A percentile compares a stretch with the other conserved stretches of the same genome.
These are phyloP conservation scores for Epicoccum nigrum DNA, from an alignment of 2,329 filamentous ascomycete genomes.

Conservation along the genomic window DNA sequence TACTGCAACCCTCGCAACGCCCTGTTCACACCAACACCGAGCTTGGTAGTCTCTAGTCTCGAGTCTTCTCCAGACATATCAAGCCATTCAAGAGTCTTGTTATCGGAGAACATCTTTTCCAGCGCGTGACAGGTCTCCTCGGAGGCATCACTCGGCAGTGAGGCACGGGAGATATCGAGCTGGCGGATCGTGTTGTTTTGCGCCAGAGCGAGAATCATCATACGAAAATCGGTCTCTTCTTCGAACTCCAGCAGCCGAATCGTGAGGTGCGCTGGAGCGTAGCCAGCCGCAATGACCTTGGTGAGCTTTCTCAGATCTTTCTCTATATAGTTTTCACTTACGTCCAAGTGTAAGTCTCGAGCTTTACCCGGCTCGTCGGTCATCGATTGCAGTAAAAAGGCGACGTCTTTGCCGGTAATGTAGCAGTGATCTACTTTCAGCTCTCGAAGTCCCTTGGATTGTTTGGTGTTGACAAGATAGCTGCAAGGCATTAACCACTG, in stretches of 20 bases:
- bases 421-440: constrained; percentile 71
- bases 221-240: constrained; percentile 67
- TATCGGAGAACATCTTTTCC: constrained; percentile 69
- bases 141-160: constrained; percentile 71
- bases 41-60: constrained; percentile 71
- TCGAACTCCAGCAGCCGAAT: constrained; percentile 74
- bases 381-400: constrained; percentile 69
- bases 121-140: constrained; percentile 70
- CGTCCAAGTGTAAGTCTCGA: constrained; percentile 68
- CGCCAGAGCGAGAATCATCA: constrained; percentile 66
- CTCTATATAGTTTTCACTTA: constrained; percentile 67
- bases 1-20: constrained; percentile 68
- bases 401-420: constrained; percentile 68
- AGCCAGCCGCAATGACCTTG: constrained; percentile 57
- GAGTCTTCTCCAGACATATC: constrained; percentile 76
- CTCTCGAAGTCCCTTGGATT: constrained; percentile 64
- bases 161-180: constrained; percentile 73
- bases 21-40: constrained; percentile 71
- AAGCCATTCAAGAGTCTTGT: constrained; percentile 68
- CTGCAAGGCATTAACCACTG: constrained; percentile 36
- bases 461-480: constrained; percentile 65
- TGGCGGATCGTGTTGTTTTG: constrained; percentile 67
- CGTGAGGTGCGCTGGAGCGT: constrained; percentile 67
- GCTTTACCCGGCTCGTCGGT: constrained; percentile 55
- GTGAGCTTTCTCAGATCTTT: constrained; percentile 59